Conservation (phyloP, 768 basidiomycete genomes). For the Dentipellis sp. region DNA sequence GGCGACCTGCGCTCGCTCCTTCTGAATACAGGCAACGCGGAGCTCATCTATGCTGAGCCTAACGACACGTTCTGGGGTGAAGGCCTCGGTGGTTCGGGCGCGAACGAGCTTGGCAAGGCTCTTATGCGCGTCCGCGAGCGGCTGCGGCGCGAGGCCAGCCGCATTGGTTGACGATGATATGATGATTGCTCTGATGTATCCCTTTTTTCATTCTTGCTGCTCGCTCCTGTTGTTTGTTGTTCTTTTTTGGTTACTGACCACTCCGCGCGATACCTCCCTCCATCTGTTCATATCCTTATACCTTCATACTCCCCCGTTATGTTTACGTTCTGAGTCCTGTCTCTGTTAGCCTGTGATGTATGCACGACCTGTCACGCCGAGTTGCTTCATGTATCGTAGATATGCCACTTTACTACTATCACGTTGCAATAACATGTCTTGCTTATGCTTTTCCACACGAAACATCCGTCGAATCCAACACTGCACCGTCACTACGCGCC, state of each 20-base stretch:
- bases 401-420: no score
- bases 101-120: constrained; percentile 56
- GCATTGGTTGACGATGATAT: not conserved
- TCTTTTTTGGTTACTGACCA: not conserved
- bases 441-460: no score
- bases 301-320: no score
- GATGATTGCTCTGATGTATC: not conserved
- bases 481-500: not conserved
- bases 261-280: not conserved
- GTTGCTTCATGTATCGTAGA: no score
- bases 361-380: no score
- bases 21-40: constrained; percentile 39
- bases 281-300: not conserved
- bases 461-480: no score
- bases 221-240: not conserved
- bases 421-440: no score
- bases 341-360: no score
- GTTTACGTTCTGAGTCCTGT: no score
- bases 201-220: not conserved
- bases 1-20: constrained; percentile 44
- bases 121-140: constrained; percentile 47
- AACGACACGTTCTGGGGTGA: constrained; percentile 63
- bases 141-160: constrained; percentile 23
- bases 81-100: constrained; percentile 38
- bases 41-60: constrained; percentile 38